phyloP scores from a whole-genome alignment of 768 basidiomycete genomes.

The Ramaria rubella region DNA sequence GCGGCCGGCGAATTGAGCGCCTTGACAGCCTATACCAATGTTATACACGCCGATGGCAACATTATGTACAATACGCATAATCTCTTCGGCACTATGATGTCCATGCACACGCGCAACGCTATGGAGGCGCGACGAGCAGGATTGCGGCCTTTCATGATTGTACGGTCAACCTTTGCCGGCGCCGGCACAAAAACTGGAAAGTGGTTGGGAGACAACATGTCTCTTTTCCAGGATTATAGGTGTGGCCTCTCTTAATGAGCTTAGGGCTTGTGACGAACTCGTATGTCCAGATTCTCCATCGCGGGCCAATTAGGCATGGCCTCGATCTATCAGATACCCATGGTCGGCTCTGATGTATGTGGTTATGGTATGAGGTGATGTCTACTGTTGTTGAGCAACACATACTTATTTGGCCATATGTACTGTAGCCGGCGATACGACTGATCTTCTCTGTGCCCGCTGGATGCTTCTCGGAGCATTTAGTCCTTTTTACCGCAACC shows the following conservation, averaged over 20 bases:
- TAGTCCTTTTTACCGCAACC: conserved; percentile 77
- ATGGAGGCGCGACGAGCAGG: conserved; percentile 46
- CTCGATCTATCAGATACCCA: conserved; percentile 84
- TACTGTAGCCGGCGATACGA: conserved; percentile 57
- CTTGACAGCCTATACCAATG: conserved; percentile 56
- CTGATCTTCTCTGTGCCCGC: conserved; percentile 75
- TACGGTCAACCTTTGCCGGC: conserved; percentile 62
- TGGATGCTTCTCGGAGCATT: conserved; percentile 75
- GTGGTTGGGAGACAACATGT: conserved; percentile 42
- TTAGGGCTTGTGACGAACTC: too few species aligned
- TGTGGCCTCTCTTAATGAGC: not conserved
- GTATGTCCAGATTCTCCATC: conserved; percentile 60
- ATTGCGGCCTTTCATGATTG: conserved; percentile 64
- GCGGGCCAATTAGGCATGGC: conserved; percentile 71
- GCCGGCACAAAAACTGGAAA: conserved; percentile 66
- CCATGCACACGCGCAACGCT: conserved; percentile 53
- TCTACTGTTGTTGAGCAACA: conserved; percentile 3
- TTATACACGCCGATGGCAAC: conserved; percentile 36
- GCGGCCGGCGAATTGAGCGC: conserved; percentile 46
- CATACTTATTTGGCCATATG: conserved; percentile 28
- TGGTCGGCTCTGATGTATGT: conserved; percentile 77
- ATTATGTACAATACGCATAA: conserved; percentile 18
- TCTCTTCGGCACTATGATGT: conserved; percentile 11
- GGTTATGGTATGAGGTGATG: conserved; percentile 39
- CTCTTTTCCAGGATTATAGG: not conserved